Percentiles rank a stretch among this genome's conserved stretches.
Evolutionary conservation across 2,329 filamentous ascomycete species (phyloP).

Genomic region (Fusarium albosuccineum): DNA sequence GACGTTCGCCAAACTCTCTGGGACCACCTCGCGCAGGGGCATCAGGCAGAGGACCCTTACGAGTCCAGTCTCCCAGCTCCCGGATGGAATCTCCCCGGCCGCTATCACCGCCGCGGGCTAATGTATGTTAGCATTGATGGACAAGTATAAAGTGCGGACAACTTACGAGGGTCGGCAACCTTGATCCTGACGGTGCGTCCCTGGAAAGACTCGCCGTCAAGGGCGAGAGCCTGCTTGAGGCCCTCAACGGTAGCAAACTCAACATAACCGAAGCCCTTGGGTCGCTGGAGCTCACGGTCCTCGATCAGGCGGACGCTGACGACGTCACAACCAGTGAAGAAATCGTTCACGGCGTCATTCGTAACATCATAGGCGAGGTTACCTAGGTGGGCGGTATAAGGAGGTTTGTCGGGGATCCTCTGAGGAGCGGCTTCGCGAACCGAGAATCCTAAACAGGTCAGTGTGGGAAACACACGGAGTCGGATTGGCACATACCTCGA

Average conservation of each 20-base stretch:
- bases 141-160: background rate
- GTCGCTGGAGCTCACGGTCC: slow-evolving; percentile 92
- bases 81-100: slow-evolving; percentile 72
- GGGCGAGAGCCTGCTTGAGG: slow-evolving; percentile 87
- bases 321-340: slow-evolving; percentile 87
- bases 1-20: slow-evolving; percentile 71
- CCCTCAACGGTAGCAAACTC: slow-evolving; percentile 92
- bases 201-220: slow-evolving; percentile 86
- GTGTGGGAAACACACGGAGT: slow-evolving; percentile 8
- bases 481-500: slow-evolving; percentile 54
- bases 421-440: slow-evolving; percentile 80
- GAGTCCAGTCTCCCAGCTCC: slow-evolving; percentile 91
- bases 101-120: slow-evolving; percentile 84
- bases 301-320: slow-evolving; percentile 96
- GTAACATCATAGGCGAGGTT: slow-evolving; percentile 97
- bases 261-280: slow-evolving; percentile 98
- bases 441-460: slow-evolving; percentile 63
- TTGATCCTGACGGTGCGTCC: slow-evolving; percentile 92
- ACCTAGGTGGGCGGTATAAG: slow-evolving; percentile 94
- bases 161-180: slow-evolving; percentile 96
- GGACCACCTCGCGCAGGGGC: slow-evolving; percentile 69
- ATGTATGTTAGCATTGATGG: slow-evolving; percentile 51
- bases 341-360: slow-evolving; percentile 82
- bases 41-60: slow-evolving; percentile 89
- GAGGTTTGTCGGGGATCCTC: slow-evolving; percentile 86